A percentile compares a stretch with the other conserved stretches of the same genome.
phyloP scores from a whole-genome alignment of 148 eudicot species.

The Gaultheria prostrata region DNA sequence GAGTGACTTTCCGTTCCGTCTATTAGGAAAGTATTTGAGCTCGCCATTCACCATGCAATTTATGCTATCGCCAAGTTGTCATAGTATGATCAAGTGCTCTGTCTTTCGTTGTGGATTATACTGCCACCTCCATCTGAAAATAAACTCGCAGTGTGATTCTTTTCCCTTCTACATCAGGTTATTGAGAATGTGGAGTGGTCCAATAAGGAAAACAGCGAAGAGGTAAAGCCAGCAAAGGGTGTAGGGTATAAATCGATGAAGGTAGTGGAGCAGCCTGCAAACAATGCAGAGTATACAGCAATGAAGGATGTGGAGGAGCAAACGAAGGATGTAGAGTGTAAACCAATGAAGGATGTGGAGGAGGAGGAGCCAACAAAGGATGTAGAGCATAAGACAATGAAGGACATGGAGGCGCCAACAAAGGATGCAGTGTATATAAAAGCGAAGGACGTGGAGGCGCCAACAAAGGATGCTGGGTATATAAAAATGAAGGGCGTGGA shows the following conservation, averaged over 20 bases:
- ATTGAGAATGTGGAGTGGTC: constrained; percentile 26
- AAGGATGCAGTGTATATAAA: not conserved
- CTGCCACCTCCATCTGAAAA: not conserved
- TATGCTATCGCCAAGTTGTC: not conserved
- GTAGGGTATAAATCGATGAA: constrained; percentile 21
- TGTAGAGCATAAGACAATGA: constrained; percentile 11
- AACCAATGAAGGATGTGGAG: constrained; percentile 10
- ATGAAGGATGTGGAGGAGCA: constrained; percentile 8
- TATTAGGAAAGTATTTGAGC: not conserved
- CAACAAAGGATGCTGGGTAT: no score
- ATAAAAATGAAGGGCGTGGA: no score
- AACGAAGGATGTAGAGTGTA: constrained; percentile 18
- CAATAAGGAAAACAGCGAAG: constrained; percentile 17
- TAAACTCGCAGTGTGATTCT: not conserved
- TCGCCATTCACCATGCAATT: not conserved
- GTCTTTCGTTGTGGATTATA: not conserved
- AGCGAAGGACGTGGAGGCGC: no score
- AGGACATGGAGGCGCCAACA: constrained; percentile 23
- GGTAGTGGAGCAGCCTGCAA: constrained; percentile 30
- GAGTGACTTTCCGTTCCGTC: not conserved
- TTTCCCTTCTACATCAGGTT: constrained; percentile 22
- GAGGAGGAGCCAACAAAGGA: constrained; percentile 18
- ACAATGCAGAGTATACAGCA: constrained; percentile 23
- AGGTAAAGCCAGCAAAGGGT: constrained; percentile 20
- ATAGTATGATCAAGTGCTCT: constrained; percentile 1